Percentiles rank a stretch among this genome's conserved stretches.
Conservation (phyloP, 768 basidiomycete species). For the Auricularia heimuer region DNA sequence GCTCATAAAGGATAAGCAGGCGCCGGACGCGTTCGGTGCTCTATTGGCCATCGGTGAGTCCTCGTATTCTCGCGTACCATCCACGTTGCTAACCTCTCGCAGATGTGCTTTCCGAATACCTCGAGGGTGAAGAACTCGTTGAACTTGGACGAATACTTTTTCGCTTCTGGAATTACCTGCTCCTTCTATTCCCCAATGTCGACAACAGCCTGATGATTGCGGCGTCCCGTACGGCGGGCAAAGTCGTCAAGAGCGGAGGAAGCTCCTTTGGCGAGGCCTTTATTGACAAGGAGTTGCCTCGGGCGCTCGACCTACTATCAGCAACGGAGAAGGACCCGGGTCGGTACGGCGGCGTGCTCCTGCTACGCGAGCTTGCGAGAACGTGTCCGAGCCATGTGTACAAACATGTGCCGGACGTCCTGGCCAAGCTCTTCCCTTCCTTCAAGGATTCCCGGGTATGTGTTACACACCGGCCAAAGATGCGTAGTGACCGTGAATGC, state of each 20-base stretch:
- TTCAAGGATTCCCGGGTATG: constrained; percentile 73
- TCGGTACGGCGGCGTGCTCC: constrained; percentile 87
- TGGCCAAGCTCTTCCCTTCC: constrained; percentile 88
- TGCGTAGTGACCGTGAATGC: background rate
- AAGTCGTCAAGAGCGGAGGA: constrained; percentile 77
- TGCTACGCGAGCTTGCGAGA: constrained; percentile 85
- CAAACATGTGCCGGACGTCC: constrained; percentile 75
- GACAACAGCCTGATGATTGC: constrained; percentile 93
- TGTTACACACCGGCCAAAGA: background rate
- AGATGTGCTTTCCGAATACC: constrained; percentile 63
- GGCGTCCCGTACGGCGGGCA: constrained; percentile 85
- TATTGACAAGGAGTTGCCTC: constrained; percentile 82
- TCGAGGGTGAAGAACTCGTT: constrained; percentile 70
- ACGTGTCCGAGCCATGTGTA: constrained; percentile 85
- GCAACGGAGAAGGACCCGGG: constrained; percentile 71
- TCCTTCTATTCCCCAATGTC: constrained; percentile 79
- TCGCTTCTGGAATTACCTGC: constrained; percentile 88
- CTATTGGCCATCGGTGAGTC: constrained; percentile 73
- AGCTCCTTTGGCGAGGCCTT: constrained; percentile 79
- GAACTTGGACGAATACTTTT: constrained; percentile 67
- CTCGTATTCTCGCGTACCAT: background rate
- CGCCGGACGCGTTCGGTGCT: constrained; percentile 75
- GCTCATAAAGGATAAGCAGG: constrained; percentile 72
- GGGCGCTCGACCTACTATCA: constrained; percentile 71
- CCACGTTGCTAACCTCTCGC: constrained; percentile 5